Conservation (phyloP, 768 basidiomycete species). For the Rhizopogon salebrosus region DNA sequence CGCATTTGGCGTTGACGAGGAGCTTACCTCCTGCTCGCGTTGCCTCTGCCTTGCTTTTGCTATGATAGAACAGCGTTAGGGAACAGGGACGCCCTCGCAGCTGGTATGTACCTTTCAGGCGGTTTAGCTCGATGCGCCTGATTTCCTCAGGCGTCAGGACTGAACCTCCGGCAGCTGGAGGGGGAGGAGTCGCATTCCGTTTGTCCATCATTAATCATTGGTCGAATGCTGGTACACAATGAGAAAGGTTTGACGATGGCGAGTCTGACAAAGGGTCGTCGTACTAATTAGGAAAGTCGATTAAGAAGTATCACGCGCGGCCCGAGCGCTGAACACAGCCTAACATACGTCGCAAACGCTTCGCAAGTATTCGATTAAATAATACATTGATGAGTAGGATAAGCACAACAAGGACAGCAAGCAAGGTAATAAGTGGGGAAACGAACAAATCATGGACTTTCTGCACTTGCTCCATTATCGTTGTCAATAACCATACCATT, state of each 20-base stretch:
- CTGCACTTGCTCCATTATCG: slow-evolving; percentile 7
- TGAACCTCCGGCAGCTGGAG: slow-evolving; percentile 12
- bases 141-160: slow-evolving; percentile 61
- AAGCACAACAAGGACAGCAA: background rate
- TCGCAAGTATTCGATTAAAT: background rate
- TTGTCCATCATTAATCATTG: background rate
- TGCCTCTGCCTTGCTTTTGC: slow-evolving; percentile 75
- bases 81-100: background rate
- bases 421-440: background rate
- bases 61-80: slow-evolving; percentile 18
- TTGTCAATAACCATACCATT: slow-evolving; percentile 23
- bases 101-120: slow-evolving; percentile 55
- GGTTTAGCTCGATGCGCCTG: slow-evolving; percentile 72
- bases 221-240: background rate
- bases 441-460: slow-evolving; percentile 3
- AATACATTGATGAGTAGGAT: background rate
- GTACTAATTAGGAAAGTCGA: background rate
- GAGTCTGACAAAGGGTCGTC: background rate
- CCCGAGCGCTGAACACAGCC: too few species aligned
- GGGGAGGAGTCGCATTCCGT: slow-evolving; percentile 7
- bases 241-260: background rate
- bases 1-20: slow-evolving; percentile 49
- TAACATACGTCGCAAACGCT: background rate
- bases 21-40: slow-evolving; percentile 48
- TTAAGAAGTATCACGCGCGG: too few species aligned